These are phyloP conservation scores for Primulina tabacum DNA, from an alignment of 257 asterid genomes.

Conservation along the genomic window DNA sequence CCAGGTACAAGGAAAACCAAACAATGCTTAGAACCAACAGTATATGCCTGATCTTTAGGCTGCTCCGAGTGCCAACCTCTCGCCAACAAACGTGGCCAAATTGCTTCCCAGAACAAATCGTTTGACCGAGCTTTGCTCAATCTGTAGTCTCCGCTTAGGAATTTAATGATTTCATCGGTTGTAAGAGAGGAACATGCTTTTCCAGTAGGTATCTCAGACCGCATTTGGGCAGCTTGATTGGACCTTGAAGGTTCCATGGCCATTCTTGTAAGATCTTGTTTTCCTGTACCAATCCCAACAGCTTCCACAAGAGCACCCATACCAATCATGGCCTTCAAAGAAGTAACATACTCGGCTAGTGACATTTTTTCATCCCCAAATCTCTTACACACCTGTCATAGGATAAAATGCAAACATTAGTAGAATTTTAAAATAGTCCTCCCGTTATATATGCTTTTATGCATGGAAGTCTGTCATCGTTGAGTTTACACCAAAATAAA, in stretches of 20 bases:
- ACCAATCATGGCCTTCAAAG: constrained; percentile 62
- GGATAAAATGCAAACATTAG: constrained; percentile 22
- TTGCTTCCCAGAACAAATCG: constrained; percentile 87
- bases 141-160: constrained; percentile 69
- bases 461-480: neutral
- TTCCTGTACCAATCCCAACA: constrained; percentile 58
- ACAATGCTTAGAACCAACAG: constrained; percentile 34
- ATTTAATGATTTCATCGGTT: constrained; percentile 50
- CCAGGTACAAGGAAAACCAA: constrained; percentile 73
- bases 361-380: constrained; percentile 50
- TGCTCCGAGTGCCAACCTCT: constrained; percentile 78
- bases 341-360: constrained; percentile 49
- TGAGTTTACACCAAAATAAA: neutral
- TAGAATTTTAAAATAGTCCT: neutral
- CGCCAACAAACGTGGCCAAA: constrained; percentile 90
- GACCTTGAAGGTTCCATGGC: constrained; percentile 47
- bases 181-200: constrained; percentile 70
- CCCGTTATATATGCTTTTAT: neutral
- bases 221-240: constrained; percentile 35
- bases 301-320: constrained; percentile 53
- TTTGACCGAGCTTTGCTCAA: constrained; percentile 74
- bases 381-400: constrained; percentile 45
- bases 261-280: constrained; percentile 56
- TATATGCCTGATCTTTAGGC: constrained; percentile 43
- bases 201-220: constrained; percentile 68